Evolutionary conservation across 179 eudicot genomes (phyloP), one percentile per base, ranked within the genome.

Genomic region (Amaranthus tricolor): DNA sequence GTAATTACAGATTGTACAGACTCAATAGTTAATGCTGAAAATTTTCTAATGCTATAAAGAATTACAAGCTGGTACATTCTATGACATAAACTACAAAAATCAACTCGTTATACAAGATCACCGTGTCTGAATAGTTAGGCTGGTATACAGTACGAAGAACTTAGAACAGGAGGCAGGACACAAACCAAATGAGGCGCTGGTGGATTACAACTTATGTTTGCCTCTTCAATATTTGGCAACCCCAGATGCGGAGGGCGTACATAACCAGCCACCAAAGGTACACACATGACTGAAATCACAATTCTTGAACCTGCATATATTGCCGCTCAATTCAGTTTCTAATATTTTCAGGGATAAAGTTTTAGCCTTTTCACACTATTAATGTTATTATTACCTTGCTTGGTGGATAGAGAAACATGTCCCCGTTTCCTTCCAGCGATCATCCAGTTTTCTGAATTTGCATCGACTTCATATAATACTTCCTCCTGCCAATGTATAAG

Each of bases 361-460:
- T 31, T 31, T 31, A 31, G 40, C 40, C 40, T 31, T 31, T 31
- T 31, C 40, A 31, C 40, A 31, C 40, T 31, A 31, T 31, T 31
- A 31, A 31, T 9, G 50, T 58, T 24, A 16, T 58, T 24, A 16
- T 58, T 87, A 93, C 99, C 99, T 88, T 89, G 91, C 77, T 91
- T 71, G 45, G 85, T 82, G 63, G 96, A 91, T 74, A 96, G 92
- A 50, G 90, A 78, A 54, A 79, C 87, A 77, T 96, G 88, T 54
- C 98, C 99, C 60, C 94, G 88, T 87, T 96, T 96, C 86, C 98
- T 89, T 74, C 98, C 99, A 70, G 99, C 99, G 75, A 96, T 85
- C 99, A 96, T 96, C 99, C 99, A 96, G 85, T 88, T 88, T 69
- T 91, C 96, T 24, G 97, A 77, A 88, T 88, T 93, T 54, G 96